Evolutionary conservation across 768 basidiomycete genomes (phyloP).

Genomic region (Auricularia heimuer): DNA sequence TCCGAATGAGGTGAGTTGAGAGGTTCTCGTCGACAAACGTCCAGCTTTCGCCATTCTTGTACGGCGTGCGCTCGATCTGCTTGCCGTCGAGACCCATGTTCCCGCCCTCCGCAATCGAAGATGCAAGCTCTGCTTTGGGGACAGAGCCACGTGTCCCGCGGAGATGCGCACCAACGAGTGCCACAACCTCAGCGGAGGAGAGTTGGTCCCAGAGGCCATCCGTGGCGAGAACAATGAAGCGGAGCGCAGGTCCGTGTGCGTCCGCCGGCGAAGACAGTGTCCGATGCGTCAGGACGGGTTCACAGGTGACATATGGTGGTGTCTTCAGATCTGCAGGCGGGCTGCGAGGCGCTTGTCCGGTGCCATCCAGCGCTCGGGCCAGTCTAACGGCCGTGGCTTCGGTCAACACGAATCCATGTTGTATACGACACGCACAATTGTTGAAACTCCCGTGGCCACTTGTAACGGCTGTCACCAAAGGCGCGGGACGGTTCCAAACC

Average conservation of each 20-base stretch:
- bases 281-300: constrained; percentile 72
- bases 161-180: constrained; percentile 76
- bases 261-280: constrained; percentile 23
- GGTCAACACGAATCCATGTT: not conserved
- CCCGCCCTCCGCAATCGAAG: constrained; percentile 40
- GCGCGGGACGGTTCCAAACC: constrained; percentile 80
- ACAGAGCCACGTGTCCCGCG: constrained; percentile 58
- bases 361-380: constrained; percentile 37
- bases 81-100: constrained; percentile 56
- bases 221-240: constrained; percentile 84
- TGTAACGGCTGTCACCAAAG: constrained; percentile 86
- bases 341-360: constrained; percentile 45
- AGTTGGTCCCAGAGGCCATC: constrained; percentile 65
- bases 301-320: constrained; percentile 85
- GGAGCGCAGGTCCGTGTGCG: constrained; percentile 28
- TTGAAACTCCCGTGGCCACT: constrained; percentile 70
- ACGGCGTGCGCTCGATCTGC: constrained; percentile 26
- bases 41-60: constrained; percentile 43
- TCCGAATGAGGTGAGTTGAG: constrained; percentile 76
- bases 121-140: constrained; percentile 45
- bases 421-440: constrained; percentile 42
- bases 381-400: not conserved
- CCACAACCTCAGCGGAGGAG: constrained; percentile 73
- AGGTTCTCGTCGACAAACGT: constrained; percentile 71
- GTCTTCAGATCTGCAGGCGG: constrained; percentile 62